Conservation (phyloP, 2,329 filamentous ascomycete species). For the Dothideomycetes sp. region DNA sequence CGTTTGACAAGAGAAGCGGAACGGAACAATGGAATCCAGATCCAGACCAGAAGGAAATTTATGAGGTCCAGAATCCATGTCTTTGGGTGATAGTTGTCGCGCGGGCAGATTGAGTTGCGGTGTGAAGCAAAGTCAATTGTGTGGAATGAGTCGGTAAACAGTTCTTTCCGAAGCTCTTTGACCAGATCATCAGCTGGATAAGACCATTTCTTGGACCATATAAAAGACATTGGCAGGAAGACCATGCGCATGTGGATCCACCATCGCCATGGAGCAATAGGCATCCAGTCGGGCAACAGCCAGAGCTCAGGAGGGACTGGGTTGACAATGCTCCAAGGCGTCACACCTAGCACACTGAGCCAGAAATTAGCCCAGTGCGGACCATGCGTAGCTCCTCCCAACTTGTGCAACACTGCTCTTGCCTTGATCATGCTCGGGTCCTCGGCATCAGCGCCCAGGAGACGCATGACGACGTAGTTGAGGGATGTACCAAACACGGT, state of each 20-base stretch:
- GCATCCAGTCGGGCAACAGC: constrained; percentile 33
- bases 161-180: constrained; percentile 61
- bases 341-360: constrained; percentile 74
- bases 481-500: constrained; percentile 81
- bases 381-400: constrained; percentile 72
- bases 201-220: constrained; percentile 75
- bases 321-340: constrained; percentile 86
- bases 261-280: constrained; percentile 66
- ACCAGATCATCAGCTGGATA: constrained; percentile 57
- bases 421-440: constrained; percentile 80
- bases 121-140: constrained; percentile 66
- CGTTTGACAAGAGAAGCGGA: constrained; percentile 52
- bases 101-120: constrained; percentile 68
- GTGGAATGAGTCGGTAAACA: constrained; percentile 70
- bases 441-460: constrained; percentile 74
- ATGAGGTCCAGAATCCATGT: constrained; percentile 66
- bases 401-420: constrained; percentile 65
- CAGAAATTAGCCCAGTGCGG: constrained; percentile 98
- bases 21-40: constrained; percentile 73
- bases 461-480: constrained; percentile 73
- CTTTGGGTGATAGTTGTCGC: constrained; percentile 91
- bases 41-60: constrained; percentile 67
- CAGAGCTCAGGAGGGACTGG: constrained; percentile 89
- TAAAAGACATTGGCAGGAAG: constrained; percentile 82
- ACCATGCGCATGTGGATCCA: constrained; percentile 98